Conservation (phyloP, 179 eudicot species). For the Beta corolliflora region DNA sequence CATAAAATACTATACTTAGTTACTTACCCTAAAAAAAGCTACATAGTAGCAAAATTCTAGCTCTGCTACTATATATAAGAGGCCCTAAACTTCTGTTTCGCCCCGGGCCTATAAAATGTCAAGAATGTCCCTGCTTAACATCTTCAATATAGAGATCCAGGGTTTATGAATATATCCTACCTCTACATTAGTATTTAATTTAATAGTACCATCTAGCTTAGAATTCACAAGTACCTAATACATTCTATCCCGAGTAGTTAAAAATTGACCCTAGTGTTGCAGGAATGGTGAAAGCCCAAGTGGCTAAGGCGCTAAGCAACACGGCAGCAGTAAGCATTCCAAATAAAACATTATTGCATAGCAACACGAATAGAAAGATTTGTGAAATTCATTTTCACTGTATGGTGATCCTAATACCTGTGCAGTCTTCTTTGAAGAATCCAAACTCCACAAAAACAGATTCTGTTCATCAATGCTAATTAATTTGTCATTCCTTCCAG, state of each 20-base stretch:
- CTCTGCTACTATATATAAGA: too few species aligned
- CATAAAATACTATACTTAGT: too few species aligned
- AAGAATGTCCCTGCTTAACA: too few species aligned
- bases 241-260: neutral
- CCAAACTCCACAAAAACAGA: conserved; percentile 84
- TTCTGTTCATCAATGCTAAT: conserved; percentile 93
- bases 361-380: neutral
- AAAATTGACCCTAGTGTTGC: neutral
- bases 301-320: conserved; percentile 1
- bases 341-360: neutral
- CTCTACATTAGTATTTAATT: neutral
- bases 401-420: conserved; percentile 50
- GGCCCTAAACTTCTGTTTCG: too few species aligned
- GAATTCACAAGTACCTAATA: neutral
- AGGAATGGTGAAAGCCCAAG: neutral
- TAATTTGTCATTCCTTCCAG: conserved; percentile 88
- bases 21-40: too few species aligned
- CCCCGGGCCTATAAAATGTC: too few species aligned
- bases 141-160: neutral
- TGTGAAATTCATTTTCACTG: neutral
- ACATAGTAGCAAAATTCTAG: too few species aligned
- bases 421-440: conserved; percentile 87
- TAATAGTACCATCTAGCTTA: neutral
- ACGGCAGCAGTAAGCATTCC: neutral
- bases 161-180: neutral